Conservation (phyloP, 129 eudicot species). For the Mikania micrantha region DNA sequence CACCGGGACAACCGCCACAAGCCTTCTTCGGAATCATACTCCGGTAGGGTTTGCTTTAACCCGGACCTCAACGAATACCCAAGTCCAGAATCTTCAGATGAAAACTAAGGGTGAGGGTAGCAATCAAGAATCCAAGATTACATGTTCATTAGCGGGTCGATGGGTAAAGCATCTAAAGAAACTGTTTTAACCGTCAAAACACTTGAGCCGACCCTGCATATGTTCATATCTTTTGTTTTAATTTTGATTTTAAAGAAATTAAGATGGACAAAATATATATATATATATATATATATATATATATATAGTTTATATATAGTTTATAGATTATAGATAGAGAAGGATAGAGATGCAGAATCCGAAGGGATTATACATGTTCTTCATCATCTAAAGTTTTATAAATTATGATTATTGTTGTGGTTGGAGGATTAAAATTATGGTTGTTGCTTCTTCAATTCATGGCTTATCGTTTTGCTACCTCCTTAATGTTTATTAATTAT, state of each 20-base stretch:
- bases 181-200: no score
- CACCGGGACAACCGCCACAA: not conserved
- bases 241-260: no score
- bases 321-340: constrained; percentile 17
- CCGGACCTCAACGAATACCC: constrained; percentile 84
- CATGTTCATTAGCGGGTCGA: no score
- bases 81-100: constrained; percentile 64
- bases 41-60: constrained; percentile 34
- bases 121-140: no score
- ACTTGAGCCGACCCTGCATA: no score
- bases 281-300: no score
- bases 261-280: no score
- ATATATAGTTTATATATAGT: not conserved
- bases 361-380: constrained; percentile 26
- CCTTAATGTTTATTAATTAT: not conserved
- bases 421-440: not conserved
- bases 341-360: constrained; percentile 20
- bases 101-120: constrained; percentile 10
- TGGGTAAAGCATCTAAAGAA: no score
- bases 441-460: not conserved
- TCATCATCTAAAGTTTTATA: not conserved
- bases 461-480: not conserved
- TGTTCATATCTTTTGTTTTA: no score
- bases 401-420: not conserved
- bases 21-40: constrained; percentile 10